These are phyloP conservation scores for Cladosporium sp. DNA, from an alignment of 2,329 filamentous ascomycete genomes.

Conservation along the genomic window DNA sequence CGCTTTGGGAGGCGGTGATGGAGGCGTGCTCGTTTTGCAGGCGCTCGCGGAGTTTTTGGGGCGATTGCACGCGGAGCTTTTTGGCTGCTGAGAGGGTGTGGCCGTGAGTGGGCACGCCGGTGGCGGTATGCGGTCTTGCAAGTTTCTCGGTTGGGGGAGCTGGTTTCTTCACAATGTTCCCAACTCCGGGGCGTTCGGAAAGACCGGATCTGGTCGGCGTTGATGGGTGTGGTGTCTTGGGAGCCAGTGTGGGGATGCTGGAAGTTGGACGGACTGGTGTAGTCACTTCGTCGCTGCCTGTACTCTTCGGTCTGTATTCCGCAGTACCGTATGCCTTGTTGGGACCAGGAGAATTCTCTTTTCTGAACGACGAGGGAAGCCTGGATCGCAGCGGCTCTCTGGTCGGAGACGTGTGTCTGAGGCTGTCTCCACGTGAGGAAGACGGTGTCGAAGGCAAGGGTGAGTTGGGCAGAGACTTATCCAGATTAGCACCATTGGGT, in stretches of 20 bases:
- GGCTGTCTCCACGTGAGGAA: conserved; percentile 34
- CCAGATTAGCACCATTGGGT: conserved; percentile 11
- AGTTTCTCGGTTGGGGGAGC: conserved; percentile 46
- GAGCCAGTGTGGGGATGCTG: conserved; percentile 45
- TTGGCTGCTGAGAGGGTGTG: conserved; percentile 35
- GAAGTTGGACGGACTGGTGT: conserved; percentile 29
- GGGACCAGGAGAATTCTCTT: conserved; percentile 39
- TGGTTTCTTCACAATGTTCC: conserved; percentile 55
- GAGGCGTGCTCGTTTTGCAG: conserved; percentile 76
- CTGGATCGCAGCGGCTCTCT: conserved; percentile 30
- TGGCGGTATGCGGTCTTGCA: conserved; percentile 22
- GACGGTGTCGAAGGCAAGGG: conserved; percentile 33
- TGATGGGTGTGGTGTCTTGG: conserved; percentile 34
- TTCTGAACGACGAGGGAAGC: conserved; percentile 36
- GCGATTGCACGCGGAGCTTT: conserved; percentile 63
- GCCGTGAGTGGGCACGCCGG: conserved; percentile 15
- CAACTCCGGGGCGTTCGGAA: conserved; percentile 43
- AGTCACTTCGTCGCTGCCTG: conserved; percentile 18
- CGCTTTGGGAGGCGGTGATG: conserved; percentile 64
- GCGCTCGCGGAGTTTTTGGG: conserved; percentile 71
- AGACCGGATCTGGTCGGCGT: conserved; percentile 47
- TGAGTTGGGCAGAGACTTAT: conserved; percentile 33
- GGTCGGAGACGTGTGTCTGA: conserved; percentile 38
- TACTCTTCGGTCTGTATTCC: conserved; percentile 25
- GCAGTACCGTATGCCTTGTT: conserved; percentile 18